phyloP scores from a whole-genome alignment of 176 grass and related monocot species.

The Phyllostachys edulis region DNA sequence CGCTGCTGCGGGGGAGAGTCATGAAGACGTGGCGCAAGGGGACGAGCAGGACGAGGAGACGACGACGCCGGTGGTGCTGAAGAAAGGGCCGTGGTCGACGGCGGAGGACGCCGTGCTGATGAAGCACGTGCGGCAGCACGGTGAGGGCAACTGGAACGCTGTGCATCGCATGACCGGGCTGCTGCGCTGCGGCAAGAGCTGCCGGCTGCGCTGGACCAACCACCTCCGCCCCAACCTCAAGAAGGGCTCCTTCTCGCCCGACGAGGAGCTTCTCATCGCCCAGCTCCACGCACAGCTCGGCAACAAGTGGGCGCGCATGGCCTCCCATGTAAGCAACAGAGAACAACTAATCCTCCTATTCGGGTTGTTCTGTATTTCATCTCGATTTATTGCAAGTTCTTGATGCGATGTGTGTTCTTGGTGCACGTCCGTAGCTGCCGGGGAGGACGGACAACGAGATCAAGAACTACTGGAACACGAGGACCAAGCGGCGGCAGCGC shows the following conservation, averaged over 20 bases:
- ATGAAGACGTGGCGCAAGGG: neutral
- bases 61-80: conserved; percentile 27
- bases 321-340: conserved; percentile 39
- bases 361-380: neutral
- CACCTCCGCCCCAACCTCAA: conserved; percentile 86
- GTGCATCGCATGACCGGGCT: conserved; percentile 56
- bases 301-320: conserved; percentile 83
- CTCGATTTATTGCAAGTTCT: neutral
- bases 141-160: conserved; percentile 73
- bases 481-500: conserved; percentile 59
- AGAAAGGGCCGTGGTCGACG: conserved; percentile 69
- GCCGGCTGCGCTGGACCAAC: conserved; percentile 79
- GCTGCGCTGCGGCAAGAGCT: conserved; percentile 81
- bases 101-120: conserved; percentile 55
- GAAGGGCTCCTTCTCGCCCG: conserved; percentile 69
- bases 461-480: conserved; percentile 99
- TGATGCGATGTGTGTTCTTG: neutral
- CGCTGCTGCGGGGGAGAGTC: neutral
- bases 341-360: neutral
- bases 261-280: conserved; percentile 63
- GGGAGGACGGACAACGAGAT: conserved; percentile 99
- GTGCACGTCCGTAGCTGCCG: conserved; percentile 39
- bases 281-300: conserved; percentile 64
- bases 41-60: neutral
- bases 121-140: conserved; percentile 53